A percentile compares a stretch with the other conserved stretches of the same genome.
phyloP scores from a whole-genome alignment of 345 rosid genomes.

The Eutrema yunnanense region DNA sequence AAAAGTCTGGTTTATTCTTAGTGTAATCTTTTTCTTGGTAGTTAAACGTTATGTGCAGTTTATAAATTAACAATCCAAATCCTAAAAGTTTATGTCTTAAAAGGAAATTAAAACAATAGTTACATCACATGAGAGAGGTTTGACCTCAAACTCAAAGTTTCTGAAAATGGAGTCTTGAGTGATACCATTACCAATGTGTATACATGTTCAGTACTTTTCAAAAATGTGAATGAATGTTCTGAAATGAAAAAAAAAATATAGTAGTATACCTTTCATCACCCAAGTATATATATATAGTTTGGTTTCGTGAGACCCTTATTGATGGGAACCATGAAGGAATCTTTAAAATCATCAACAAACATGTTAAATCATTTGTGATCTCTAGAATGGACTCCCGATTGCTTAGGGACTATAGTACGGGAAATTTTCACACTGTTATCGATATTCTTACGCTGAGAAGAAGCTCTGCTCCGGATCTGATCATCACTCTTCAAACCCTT shows the following conservation, averaged over 20 bases:
- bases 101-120: neutral
- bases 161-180: too few relatives aligned
- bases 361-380: constrained; percentile 8
- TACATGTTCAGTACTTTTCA: neutral
- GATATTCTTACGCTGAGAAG: constrained; percentile 11
- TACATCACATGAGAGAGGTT: neutral
- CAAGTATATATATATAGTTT: neutral
- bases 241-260: too few relatives aligned
- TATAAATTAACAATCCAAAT: neutral
- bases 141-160: neutral
- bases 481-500: constrained; percentile 7
- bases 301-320: neutral
- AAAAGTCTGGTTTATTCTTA: neutral
- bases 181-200: too few relatives aligned
- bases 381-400: neutral
- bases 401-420: neutral
- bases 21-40: neutral
- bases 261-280: neutral
- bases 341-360: neutral
- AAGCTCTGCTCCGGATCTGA: neutral
- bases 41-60: neutral
- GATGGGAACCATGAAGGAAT: neutral
- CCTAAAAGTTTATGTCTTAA: neutral
- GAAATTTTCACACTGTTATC: constrained; percentile 4
- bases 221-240: neutral